Base-by-base conservation (phyloP, 2,329 filamentous ascomycete genomes). In the Talaromyces albobiverticillius region DNA sequence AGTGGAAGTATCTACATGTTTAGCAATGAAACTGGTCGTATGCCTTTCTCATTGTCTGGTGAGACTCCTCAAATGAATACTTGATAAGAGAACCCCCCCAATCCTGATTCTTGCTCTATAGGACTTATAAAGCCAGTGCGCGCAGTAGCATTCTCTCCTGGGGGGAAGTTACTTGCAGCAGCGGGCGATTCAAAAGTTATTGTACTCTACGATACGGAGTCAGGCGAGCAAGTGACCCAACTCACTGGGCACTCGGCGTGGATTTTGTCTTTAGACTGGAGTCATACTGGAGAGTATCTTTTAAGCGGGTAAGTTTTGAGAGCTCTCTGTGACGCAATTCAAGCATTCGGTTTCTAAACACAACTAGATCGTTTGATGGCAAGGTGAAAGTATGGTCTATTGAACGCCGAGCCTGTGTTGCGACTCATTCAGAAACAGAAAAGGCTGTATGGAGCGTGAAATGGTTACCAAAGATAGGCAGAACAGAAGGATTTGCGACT, bases 301-400 rank as follows among this genome's bases (percentile, higher is more conserved):
- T 79, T 97, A 2, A 95, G 88, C 65, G 90, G 90, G 77, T 83
- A 70, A 59, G 78, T 67, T 11, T 20, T 47, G n/a, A 29, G 46
- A 36, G 34, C 36, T 51, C 32, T 36, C 8, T n/a, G 6, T 16
- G 32, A 16, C 32, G 14, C 8, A n/a, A 34, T n/a, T 4, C 31
- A 34, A 34, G 31, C 31, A 34, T 34, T 16, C 11, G 16, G 2
- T 16, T 23, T 25, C 57, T 66, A 51, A 65, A 48, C n/a, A 16
- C 3, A 29, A 42, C 4, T 54, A 83, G 81, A 46, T 85, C 88
- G 1, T 90, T 95, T 70, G 92, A 97, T 67, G 93, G 94, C 34
- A 96, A 95, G 71, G 90, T 89, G 57, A 96, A 96, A 73, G 89
- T 97, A 26, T 99, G 94, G 94, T 93, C 90, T 26, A 83, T 96